A percentile compares a stretch with the other conserved stretches of the same genome.
Conservation (phyloP, 2,329 filamentous ascomycete genomes). For the Fusarium cyanostomum region DNA sequence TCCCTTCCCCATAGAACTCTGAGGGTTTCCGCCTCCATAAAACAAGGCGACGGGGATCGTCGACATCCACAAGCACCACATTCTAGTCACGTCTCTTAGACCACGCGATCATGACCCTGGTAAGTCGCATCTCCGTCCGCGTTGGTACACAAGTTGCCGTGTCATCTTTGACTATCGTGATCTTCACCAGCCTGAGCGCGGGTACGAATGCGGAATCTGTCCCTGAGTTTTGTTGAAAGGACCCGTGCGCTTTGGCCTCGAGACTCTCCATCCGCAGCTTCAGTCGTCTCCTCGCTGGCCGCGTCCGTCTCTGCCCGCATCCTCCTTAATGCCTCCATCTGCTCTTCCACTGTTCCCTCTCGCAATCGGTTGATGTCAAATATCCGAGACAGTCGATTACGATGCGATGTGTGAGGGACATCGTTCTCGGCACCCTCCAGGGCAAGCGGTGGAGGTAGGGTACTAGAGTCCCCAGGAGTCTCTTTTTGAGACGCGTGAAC, state of each 20-base stretch:
- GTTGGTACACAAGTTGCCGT: not conserved
- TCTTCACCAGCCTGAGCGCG: conserved; percentile 50
- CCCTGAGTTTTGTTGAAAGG: conserved; percentile 61
- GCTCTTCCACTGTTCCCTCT: conserved; percentile 68
- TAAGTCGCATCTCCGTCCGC: not conserved
- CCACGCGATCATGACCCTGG: not conserved
- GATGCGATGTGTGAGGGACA: conserved; percentile 47
- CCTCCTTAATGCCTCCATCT: conserved; percentile 67
- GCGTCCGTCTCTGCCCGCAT: conserved; percentile 45
- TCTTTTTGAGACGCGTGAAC: conserved; percentile 31
- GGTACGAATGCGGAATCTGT: conserved; percentile 63
- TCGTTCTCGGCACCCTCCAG: conserved; percentile 51
- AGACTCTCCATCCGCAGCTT: conserved; percentile 45
- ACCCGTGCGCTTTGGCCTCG: conserved; percentile 53
- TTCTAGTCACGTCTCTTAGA: not conserved
- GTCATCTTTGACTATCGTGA: conserved; percentile 20
- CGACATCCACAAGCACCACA: conserved; percentile 2
- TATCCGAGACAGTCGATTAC: conserved; percentile 60
- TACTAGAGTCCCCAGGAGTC: conserved; percentile 35
- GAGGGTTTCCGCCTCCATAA: not conserved
- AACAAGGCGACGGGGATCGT: not conserved
- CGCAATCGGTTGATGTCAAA: conserved; percentile 67
- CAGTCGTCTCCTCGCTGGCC: conserved; percentile 15
- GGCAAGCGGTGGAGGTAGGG: conserved; percentile 54
- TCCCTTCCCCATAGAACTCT: conserved; percentile 2